Evolutionary conservation across 345 rosid species (phyloP).

Genomic region (Pugionium cornutum): DNA sequence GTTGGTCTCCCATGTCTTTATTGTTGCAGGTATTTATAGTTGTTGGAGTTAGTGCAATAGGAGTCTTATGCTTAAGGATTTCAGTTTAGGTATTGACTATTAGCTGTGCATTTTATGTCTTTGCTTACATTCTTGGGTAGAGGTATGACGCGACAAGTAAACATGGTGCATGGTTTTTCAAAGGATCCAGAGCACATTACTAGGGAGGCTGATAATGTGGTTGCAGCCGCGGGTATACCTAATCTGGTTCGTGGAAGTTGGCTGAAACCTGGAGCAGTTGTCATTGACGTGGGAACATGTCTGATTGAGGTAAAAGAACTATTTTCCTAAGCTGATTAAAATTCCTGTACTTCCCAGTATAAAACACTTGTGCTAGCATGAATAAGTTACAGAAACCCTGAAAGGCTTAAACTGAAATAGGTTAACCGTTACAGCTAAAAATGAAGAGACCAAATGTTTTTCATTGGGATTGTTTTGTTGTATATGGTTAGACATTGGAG

Average conservation of each 20-base stretch:
- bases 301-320: slow-evolving; percentile 65
- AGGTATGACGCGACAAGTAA: slow-evolving; percentile 89
- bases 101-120: slow-evolving; percentile 26
- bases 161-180: slow-evolving; percentile 67
- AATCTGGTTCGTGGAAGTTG: slow-evolving; percentile 77
- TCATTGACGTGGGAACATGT: slow-evolving; percentile 84
- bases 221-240: slow-evolving; percentile 85
- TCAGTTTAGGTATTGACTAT: slow-evolving; percentile 9
- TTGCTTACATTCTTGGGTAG: slow-evolving; percentile 50
- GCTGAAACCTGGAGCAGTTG: slow-evolving; percentile 84
- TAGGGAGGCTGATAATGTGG: slow-evolving; percentile 71
- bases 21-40: slow-evolving; percentile 67
- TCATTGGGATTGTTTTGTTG: neutral
- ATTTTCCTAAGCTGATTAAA: neutral
- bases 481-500: slow-evolving; percentile 18
- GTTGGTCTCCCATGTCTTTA: slow-evolving; percentile 83
- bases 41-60: neutral
- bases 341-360: neutral
- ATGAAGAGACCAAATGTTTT: neutral
- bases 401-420: neutral
- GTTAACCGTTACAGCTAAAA: neutral
- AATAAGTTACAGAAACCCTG: neutral
- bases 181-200: slow-evolving; percentile 70
- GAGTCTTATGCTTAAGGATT: neutral
- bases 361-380: neutral